Evolutionary conservation across 768 basidiomycete genomes (phyloP).

Genomic region (Gymnopilus dilepis): DNA sequence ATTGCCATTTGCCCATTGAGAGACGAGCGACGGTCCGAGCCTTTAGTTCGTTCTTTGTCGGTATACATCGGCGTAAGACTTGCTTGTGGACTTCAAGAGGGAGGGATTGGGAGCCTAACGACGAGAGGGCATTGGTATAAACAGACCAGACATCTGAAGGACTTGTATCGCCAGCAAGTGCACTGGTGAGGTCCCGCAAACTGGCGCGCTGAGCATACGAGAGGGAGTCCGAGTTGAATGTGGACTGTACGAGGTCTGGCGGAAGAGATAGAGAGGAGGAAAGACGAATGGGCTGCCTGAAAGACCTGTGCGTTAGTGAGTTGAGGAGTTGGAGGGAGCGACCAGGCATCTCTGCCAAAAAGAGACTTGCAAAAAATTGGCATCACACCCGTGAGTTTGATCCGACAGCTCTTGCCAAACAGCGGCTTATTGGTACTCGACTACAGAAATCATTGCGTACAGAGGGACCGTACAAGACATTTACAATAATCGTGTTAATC

Average conservation of each 20-base stretch:
- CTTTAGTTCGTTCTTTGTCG: constrained; percentile 51
- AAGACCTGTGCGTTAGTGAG: constrained; percentile 14
- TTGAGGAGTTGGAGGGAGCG: constrained; percentile 26
- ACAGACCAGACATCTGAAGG: constrained; percentile 65
- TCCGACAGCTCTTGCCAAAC: constrained; percentile 23
- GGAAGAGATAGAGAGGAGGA: constrained; percentile 7
- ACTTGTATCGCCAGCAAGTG: constrained; percentile 38
- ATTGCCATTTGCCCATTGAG: constrained; percentile 38
- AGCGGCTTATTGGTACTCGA: constrained; percentile 3
- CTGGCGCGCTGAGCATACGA: constrained; percentile 16
- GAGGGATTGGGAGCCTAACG: constrained; percentile 51
- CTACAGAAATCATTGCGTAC: background rate
- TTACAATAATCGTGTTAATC: no score
- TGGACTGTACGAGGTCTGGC: background rate
- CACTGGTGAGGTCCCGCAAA: constrained; percentile 34
- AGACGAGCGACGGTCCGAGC: no score
- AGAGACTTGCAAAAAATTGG: background rate
- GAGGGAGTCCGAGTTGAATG: background rate
- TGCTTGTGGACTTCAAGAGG: constrained; percentile 71
- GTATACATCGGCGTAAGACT: constrained; percentile 71
- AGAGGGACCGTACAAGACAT: no score
- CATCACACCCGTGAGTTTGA: constrained; percentile 11
- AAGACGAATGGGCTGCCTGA: background rate
- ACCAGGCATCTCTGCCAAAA: constrained; percentile 27
- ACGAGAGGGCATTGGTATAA: constrained; percentile 62